Percentiles rank a stretch among this genome's conserved stretches.
phyloP scores from a whole-genome alignment of 805 yeast genomes.

The Scheffersomyces coipomensis region DNA sequence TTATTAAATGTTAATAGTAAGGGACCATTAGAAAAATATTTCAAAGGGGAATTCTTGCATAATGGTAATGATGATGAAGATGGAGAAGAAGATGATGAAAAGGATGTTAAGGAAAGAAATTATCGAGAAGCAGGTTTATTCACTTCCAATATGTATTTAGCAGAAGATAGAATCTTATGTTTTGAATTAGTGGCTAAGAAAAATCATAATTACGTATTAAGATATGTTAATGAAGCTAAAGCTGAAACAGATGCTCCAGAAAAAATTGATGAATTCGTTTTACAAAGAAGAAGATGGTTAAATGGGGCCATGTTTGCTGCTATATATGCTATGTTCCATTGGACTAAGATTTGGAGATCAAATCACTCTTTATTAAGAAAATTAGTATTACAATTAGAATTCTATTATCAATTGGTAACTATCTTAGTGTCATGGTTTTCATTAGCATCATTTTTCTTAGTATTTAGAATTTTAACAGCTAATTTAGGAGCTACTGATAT shows the following conservation, averaged over 20 bases:
- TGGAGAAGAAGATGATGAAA: conserved; percentile 38
- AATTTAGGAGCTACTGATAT: conserved; percentile 66
- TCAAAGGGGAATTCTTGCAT: conserved; percentile 86
- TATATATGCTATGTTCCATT: conserved; percentile 79
- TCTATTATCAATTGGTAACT: conserved; percentile 74
- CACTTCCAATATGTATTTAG: conserved; percentile 94
- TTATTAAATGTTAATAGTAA: conserved; percentile 68
- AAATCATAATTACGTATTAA: conserved; percentile 69
- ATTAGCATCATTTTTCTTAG: conserved; percentile 83
- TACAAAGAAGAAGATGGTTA: conserved; percentile 97
- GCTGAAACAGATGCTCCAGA: conserved; percentile 98
- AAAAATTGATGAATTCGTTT: conserved; percentile 85
- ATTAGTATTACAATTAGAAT: conserved; percentile 79
- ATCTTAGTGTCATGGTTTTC: conserved; percentile 91
- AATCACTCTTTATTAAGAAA: conserved; percentile 83
- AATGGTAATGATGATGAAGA: conserved; percentile 49
- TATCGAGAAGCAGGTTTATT: conserved; percentile 64
- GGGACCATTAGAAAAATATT: conserved; percentile 85
- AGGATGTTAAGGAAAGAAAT: conserved; percentile 36
- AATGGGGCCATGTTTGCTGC: conserved; percentile 99
- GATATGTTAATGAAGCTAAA: conserved; percentile 81
- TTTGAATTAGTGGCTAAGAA: conserved; percentile 91
- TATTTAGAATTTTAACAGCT: conserved; percentile 81
- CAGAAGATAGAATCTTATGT: conserved; percentile 94
- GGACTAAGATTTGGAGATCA: conserved; percentile 84